Evolutionary conservation across 805 yeast genomes (phyloP).

Genomic region (Pichia membranifaciens): DNA sequence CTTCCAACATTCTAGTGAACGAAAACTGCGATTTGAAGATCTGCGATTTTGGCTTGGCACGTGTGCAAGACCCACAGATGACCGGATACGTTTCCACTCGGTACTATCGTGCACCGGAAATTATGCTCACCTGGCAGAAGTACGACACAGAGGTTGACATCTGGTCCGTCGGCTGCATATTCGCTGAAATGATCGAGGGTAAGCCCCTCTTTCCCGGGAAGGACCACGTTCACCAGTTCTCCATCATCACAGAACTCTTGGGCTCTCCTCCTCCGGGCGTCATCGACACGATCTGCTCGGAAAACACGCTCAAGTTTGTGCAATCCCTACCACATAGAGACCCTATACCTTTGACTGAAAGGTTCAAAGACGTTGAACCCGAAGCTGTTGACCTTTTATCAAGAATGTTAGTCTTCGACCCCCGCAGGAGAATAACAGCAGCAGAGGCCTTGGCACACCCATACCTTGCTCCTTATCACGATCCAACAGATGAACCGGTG

Average conservation of each 20-base stretch:
- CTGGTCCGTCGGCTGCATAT: constrained; percentile 77
- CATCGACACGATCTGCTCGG: constrained; percentile 91
- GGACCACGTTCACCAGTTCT: constrained; percentile 97
- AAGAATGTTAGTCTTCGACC: constrained; percentile 91
- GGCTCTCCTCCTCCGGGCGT: constrained; percentile 95
- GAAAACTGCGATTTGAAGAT: constrained; percentile 69
- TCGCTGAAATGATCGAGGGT: constrained; percentile 61
- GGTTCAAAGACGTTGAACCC: constrained; percentile 74
- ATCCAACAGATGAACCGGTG: constrained; percentile 94
- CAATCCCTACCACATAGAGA: constrained; percentile 89
- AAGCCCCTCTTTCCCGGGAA: constrained; percentile 75
- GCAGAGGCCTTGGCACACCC: constrained; percentile 86
- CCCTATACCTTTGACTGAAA: constrained; percentile 79
- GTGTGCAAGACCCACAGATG: constrained; percentile 47
- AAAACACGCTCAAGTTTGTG: constrained; percentile 90
- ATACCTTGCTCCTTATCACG: constrained; percentile 92
- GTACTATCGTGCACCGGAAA: constrained; percentile 83
- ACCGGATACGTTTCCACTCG: constrained; percentile 82
- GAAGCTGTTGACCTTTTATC: constrained; percentile 84
- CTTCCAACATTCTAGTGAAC: constrained; percentile 64
- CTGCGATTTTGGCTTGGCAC: constrained; percentile 76
- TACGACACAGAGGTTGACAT: constrained; percentile 73
- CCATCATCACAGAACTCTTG: constrained; percentile 89
- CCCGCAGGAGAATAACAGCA: constrained; percentile 89
- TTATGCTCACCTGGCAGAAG: constrained; percentile 67